A percentile compares a stretch with the other conserved stretches of the same genome.
Evolutionary conservation across 176 grass and related monocot genomes (phyloP).

Genomic region (Rhipidocladum racemiflorum): DNA sequence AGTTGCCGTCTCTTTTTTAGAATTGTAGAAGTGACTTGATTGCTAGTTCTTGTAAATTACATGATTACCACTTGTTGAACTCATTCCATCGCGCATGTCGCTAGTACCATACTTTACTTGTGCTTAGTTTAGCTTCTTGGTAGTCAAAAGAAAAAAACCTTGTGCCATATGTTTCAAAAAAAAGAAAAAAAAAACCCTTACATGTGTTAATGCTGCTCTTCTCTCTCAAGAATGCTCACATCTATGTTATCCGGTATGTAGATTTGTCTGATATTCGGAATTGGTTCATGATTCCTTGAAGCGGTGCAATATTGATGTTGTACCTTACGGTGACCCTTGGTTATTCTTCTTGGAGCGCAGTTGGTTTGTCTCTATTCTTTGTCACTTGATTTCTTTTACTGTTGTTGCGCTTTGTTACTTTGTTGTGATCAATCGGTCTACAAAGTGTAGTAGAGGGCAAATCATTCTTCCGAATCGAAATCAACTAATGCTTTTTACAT

Average conservation of each 20-base stretch:
- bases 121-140: slow-evolving; percentile 15
- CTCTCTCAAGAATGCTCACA: slow-evolving; percentile 3
- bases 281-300: slow-evolving; percentile 57
- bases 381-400: background rate
- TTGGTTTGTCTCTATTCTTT: slow-evolving; percentile 45
- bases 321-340: slow-evolving; percentile 76
- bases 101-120: background rate
- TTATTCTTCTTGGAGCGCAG: slow-evolving; percentile 89
- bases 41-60: background rate
- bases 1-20: background rate
- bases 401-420: background rate
- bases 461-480: background rate
- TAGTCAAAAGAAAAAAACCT: background rate
- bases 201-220: background rate
- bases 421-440: background rate
- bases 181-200: background rate
- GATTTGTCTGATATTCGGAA: slow-evolving; percentile 75
- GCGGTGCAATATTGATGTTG: slow-evolving; percentile 66
- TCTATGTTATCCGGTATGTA: slow-evolving; percentile 31
- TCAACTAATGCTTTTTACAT: background rate
- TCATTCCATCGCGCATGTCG: background rate
- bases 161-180: background rate
- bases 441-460: background rate
- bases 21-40: background rate
- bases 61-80: background rate